phyloP scores from a whole-genome alignment of 2,329 filamentous ascomycete species.

The Arthroderma sp. region DNA sequence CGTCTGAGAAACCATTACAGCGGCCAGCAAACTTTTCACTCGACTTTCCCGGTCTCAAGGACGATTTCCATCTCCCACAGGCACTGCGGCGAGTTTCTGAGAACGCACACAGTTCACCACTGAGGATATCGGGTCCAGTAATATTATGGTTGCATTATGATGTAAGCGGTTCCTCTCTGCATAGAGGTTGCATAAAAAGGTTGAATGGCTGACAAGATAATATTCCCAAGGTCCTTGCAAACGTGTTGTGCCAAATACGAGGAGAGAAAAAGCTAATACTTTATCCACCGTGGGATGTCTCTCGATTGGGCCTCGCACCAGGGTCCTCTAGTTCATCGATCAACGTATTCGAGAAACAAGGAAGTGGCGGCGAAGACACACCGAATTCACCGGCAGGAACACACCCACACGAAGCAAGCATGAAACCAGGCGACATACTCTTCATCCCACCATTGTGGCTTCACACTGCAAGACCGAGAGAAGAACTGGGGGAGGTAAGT shows the following conservation, averaged over 20 bases:
- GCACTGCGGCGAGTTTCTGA: conserved; percentile 45
- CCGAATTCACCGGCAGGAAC: conserved; percentile 49
- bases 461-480: conserved; percentile 45
- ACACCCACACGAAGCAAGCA: conserved; percentile 51
- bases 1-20: conserved; percentile 52
- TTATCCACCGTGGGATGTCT: conserved; percentile 66
- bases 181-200: neutral
- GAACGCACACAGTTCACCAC: conserved; percentile 62
- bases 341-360: conserved; percentile 47
- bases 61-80: conserved; percentile 57
- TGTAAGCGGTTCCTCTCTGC: conserved; percentile 28
- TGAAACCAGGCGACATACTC: conserved; percentile 61
- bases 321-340: conserved; percentile 70
- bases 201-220: conserved; percentile 7
- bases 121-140: conserved; percentile 66
- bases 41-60: conserved; percentile 58
- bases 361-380: conserved; percentile 18
- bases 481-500: conserved; percentile 34
- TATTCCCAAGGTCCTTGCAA: conserved; percentile 58
- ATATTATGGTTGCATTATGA: conserved; percentile 89
- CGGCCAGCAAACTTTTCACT: conserved; percentile 53
- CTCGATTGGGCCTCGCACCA: conserved; percentile 54
- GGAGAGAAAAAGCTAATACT: conserved; percentile 62
- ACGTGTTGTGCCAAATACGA: conserved; percentile 65
- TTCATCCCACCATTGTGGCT: conserved; percentile 76